Base-by-base conservation (phyloP, 2,329 filamentous ascomycete genomes). In the Setomelanomma holmii region DNA sequence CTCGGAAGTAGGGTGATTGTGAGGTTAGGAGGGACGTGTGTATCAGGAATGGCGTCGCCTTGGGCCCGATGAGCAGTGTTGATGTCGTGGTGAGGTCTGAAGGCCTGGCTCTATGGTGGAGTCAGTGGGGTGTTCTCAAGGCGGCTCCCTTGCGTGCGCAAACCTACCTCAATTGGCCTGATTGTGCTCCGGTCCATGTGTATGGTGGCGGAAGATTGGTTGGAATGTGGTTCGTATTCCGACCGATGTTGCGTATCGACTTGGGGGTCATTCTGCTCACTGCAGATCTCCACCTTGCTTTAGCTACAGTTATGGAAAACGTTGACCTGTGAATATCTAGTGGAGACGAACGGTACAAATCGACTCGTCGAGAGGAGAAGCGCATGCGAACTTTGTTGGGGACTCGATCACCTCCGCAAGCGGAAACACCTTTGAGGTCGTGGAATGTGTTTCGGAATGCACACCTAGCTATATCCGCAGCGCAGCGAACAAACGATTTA, bases 1-100 rank as follows among this genome's bases (percentile, higher is more conserved):
- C 80, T 44, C 77, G 75, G 69, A 83, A 83, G 71, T 82, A 82
- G 19, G 79, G 76, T 2, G 77, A 80, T 60, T 77, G 71, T 6
- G 64, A 53, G 2, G 76, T 78, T n/a, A 82, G 71, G 24, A 82
- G 74, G 33, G 78, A 75, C 39, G 77, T 79, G 67, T 82, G 80
- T 11, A 83, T 67, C 45, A 75, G 68, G 61, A 79, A 82, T 14
- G 66, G 73, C 4, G 71, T 75, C 17, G 63, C 56, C 10, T 71
- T 66, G 34, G 74, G 67, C 21, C 79, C 79, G 23, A 82, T 69
- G 40, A 74, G 61, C 38, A 76, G 60, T 22, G 61, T 68, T 5
- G 67, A 60, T 35, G 71, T 75, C 17, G 70, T 74, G 5, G 75
- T 74, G 53, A 79, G 72, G 49, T 72, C 71, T 38, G 74, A 68